Evolutionary conservation across 805 yeast genomes (phyloP), one percentile per base, ranked within the genome.

Genomic region (Candida odintsovae): DNA sequence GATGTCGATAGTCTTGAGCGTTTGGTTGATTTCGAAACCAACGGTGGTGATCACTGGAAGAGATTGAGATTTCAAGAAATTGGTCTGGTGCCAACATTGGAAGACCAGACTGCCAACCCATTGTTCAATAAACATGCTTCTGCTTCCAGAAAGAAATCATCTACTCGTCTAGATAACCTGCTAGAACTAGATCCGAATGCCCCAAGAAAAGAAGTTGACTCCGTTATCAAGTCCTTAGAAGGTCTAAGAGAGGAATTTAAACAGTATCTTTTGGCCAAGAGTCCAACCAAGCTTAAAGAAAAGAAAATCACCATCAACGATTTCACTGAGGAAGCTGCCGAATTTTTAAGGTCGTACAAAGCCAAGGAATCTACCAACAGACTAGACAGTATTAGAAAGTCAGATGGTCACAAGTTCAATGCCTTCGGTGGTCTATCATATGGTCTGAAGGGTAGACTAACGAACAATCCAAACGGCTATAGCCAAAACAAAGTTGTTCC

Each of bases 381-480:
- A 23, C 20, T 50, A 31, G 42, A 44, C 38, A 45, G 50, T 42
- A 23, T 53, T 18, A 25, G 25, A 29, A 40, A 44, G 18, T 11
- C 41, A 10, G 46, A 48, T 11, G 47, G 52, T 13, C 51, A 51
- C 38, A 62, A 63, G 23, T 62, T 78, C 40, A 75, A 82, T 45
- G 95, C 90, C 28, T 77, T 86, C 8, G 95, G 85, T 25, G 96
- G 96, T 7, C 72, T 87, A 49, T 76, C 87, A 2, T 88, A 86
- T 57, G 71, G 70, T 36, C 75, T 84, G 50, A 75, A 73, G 48
- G 95, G 95, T 7, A 76, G 88, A 61, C 67, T 88, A 35, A 61
- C 69, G 48, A 84, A 80, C 61, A 71, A 85, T 4, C 94, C 95
- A 20, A 78, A 82, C 56, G 95, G 96, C 42, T 65, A 80, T 21